Evolutionary conservation across 2,329 filamentous ascomycete species (phyloP).

Genomic region (Metarhizium anisopliae): DNA sequence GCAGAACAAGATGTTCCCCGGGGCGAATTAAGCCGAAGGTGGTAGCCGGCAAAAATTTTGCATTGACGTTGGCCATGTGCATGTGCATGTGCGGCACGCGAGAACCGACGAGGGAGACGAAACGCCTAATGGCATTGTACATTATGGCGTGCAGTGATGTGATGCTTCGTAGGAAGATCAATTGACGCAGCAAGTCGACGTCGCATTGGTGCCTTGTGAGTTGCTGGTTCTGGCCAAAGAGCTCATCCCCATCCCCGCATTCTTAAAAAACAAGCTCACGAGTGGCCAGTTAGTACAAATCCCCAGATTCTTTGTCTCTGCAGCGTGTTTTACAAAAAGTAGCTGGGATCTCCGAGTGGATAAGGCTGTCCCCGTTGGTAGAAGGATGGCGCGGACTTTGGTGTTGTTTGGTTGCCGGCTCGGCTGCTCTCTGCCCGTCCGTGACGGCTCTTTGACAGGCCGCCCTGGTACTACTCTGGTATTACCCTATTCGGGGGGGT

Average conservation of each 20-base stretch:
- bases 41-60: too few relatives aligned
- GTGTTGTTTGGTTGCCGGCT: conserved; percentile 1
- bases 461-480: background rate
- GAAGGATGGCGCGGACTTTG: background rate
- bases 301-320: conserved; percentile 1
- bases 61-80: too few relatives aligned
- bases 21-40: too few relatives aligned
- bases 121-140: too few relatives aligned
- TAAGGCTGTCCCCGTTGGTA: background rate
- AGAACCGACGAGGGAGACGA: too few relatives aligned
- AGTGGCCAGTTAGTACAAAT: background rate
- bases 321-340: background rate
- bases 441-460: background rate
- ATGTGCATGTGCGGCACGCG: too few relatives aligned
- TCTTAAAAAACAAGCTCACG: background rate
- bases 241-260: conserved; percentile 2
- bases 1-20: background rate
- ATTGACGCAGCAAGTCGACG: background rate
- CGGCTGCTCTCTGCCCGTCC: background rate
- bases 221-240: background rate
- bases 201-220: background rate
- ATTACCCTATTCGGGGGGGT: conserved; percentile 2
- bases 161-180: background rate
- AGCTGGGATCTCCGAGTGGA: conserved; percentile 1
- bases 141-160: background rate